Evolutionary conservation across 2,329 filamentous ascomycete species (phyloP).

Genomic region (Chrysoporthe deuterocubensis): DNA sequence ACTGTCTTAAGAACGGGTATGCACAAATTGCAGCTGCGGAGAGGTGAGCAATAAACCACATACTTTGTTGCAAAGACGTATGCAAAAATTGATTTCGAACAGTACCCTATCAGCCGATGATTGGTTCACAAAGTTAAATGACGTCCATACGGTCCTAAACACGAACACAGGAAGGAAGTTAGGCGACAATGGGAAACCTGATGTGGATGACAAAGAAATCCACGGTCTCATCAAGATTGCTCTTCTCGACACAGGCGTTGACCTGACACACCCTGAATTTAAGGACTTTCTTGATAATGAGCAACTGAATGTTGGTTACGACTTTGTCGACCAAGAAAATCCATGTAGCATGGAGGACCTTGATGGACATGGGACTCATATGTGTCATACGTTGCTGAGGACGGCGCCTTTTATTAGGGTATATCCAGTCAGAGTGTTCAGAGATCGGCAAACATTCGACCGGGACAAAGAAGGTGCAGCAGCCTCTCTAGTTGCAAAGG

Average conservation of each 20-base stretch:
- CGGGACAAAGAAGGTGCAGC: background rate
- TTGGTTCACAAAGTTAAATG: background rate
- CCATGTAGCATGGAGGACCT: background rate
- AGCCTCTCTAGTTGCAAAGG: background rate
- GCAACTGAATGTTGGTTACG: background rate
- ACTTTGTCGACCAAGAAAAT: background rate
- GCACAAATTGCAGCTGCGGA: background rate
- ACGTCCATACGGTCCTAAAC: background rate
- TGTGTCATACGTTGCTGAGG: background rate
- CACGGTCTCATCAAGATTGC: background rate
- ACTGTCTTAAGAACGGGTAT: background rate
- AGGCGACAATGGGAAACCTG: background rate
- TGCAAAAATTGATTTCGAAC: background rate
- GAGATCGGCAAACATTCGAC: background rate
- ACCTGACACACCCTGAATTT: background rate
- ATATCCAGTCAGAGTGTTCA: background rate
- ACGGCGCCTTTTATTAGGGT: background rate
- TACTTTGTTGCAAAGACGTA: background rate
- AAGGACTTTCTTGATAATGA: background rate
- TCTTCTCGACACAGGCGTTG: background rate
- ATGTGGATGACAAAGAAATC: background rate
- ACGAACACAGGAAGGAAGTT: background rate
- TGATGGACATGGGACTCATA: slow-evolving; percentile 1
- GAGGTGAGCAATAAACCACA: background rate
- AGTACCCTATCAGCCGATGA: background rate